Conservation (phyloP, 331 rosid genomes). For the Saraca asoca region DNA sequence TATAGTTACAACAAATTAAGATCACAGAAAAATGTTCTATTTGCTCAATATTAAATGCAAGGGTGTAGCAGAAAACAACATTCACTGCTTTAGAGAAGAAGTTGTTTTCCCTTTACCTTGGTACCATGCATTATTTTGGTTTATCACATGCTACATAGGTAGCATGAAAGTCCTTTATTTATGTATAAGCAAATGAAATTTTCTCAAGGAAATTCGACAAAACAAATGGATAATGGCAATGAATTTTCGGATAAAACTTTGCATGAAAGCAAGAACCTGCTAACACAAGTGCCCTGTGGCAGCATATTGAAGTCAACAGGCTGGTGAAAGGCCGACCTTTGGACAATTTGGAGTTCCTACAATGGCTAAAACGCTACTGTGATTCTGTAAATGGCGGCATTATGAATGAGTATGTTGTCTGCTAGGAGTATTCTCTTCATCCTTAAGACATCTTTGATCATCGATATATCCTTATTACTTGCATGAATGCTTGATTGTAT, state of each 20-base stretch:
- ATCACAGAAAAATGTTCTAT: too few species aligned
- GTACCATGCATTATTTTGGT: too few species aligned
- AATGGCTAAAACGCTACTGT: conserved; percentile 98
- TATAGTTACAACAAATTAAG: too few species aligned
- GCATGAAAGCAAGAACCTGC: conserved; percentile 5
- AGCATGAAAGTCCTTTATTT: too few species aligned
- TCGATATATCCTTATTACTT: conserved; percentile 7
- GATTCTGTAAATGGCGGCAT: conserved; percentile 99
- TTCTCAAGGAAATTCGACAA: too few species aligned
- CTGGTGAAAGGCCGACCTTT: conserved; percentile 94
- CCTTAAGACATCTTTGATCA: conserved; percentile 13
- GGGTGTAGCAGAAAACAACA: too few species aligned
- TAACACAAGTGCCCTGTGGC: conserved; percentile 38
- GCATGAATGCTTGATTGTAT: conserved; percentile 15
- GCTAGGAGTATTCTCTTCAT: conserved; percentile 17
- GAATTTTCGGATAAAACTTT: conserved; percentile 23
- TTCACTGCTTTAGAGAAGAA: too few species aligned
- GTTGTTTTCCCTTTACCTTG: too few species aligned
- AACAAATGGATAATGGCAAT: too few species aligned
- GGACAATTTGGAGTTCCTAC: conserved; percentile 96
- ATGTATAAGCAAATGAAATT: too few species aligned
- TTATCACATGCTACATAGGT: too few species aligned
- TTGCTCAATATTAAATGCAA: too few species aligned
- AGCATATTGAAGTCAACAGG: conserved; percentile 95
- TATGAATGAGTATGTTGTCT: conserved; percentile 81